These are phyloP conservation scores for Starmera quercuum DNA, from an alignment of 805 yeast species.

Conservation along the genomic window DNA sequence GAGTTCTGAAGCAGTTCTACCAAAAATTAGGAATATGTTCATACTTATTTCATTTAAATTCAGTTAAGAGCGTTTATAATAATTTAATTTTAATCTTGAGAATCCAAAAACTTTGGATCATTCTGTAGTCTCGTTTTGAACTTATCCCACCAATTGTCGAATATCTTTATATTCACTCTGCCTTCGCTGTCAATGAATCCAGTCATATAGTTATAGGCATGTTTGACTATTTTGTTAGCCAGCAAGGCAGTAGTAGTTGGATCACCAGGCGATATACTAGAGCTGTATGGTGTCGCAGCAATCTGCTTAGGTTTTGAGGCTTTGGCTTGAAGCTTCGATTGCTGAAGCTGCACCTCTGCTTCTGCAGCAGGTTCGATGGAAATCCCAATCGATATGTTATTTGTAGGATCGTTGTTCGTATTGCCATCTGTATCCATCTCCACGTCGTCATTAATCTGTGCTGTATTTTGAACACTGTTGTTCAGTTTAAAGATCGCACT, in stretches of 20 bases:
- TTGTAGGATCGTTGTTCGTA: conserved; percentile 14
- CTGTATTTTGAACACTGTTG: conserved; percentile 20
- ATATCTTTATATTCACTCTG: conserved; percentile 78
- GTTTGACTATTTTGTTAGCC: conserved; percentile 83
- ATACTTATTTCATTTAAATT: conserved; percentile 11
- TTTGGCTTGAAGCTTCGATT: conserved; percentile 21
- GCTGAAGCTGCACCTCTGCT: conserved; percentile 52
- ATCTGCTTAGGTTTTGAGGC: conserved; percentile 12
- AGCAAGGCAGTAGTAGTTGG: conserved; percentile 46
- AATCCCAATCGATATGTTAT: conserved; percentile 61
- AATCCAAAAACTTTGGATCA: conserved; percentile 78
- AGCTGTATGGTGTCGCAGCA: conserved; percentile 16
- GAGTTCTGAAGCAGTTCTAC: conserved; percentile 26
- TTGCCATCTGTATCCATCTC: conserved; percentile 40
- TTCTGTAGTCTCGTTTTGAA: conserved; percentile 67
- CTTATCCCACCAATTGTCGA: conserved; percentile 94
- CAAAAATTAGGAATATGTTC: conserved; percentile 1
- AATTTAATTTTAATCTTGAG: conserved; percentile 6
- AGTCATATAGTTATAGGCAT: conserved; percentile 85
- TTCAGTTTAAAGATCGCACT: conserved; percentile 87
- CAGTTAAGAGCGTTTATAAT: background rate
- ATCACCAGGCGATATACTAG: conserved; percentile 24
- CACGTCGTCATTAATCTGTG: conserved; percentile 46
- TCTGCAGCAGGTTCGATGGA: conserved; percentile 73
- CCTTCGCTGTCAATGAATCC: conserved; percentile 80